Evolutionary conservation across 257 asterid species (phyloP), one percentile per base, ranked within the genome.

Genomic region (Capsicum chinense): DNA sequence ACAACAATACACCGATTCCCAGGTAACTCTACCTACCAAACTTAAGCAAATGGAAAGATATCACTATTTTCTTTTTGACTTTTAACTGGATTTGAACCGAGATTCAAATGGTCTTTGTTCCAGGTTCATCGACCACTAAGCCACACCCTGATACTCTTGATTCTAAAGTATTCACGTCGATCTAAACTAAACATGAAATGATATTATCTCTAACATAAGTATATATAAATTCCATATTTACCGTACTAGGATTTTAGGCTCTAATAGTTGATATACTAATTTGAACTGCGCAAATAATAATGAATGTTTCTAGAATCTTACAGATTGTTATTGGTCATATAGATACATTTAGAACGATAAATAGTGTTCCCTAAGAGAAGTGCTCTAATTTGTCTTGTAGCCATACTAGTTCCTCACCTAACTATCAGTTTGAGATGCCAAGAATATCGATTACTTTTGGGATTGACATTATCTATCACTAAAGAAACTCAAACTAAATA

Each of bases 221-320:
- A 37, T 6, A 37, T 37, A 14, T 6, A 6, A 68, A 68, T 37
- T 67, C 76, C 52, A 68, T 67, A 67, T 42, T 1, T 37, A 3
- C 52, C 76, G 15, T 37, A 39, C 76, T 35, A 35, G 21, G 50
- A 67, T 8, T 67, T 67, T 14, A 73, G 58, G 80, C 80, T 47
- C 39, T 33, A 58, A n/a, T 73, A 50, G 59, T 73, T 11, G 42
- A 73, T 47, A 11, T n/a, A 50, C 58, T 71, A 71, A 71, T n/a
- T n/a, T 47, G 80, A 47, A n/a, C 58, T 11, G 17, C 80, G 48
- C 39, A 73, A 73, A 47, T 73, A 6, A 73, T 73, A 73, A 73
- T 47, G 58, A 71, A 73, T 71, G 80, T 71, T 71, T 71, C 39
- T 58, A 71, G 80, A 47, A 47, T 71, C 80, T 47, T 47, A 44